A percentile compares a stretch with the other conserved stretches of the same genome.
Conservation (phyloP, 2,329 filamentous ascomycete species). For the Aureobasidium subglaciale region DNA sequence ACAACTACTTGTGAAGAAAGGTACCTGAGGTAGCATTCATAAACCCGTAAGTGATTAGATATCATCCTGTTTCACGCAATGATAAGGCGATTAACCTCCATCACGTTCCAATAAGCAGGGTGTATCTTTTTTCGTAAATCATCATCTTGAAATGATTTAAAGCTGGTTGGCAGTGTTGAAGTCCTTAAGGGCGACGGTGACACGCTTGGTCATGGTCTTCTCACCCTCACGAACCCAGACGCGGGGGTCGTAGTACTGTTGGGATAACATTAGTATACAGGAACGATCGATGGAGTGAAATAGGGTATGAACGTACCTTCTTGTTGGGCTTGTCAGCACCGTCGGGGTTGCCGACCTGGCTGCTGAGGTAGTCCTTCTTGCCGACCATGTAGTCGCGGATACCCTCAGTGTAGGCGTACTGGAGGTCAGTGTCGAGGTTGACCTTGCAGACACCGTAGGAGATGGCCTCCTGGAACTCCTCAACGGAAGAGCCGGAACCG, state of each 20-base stretch:
- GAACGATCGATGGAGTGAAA: constrained; percentile 22
- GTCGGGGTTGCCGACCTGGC: constrained; percentile 88
- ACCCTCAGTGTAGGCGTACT: constrained; percentile 87
- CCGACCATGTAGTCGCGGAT: constrained; percentile 90
- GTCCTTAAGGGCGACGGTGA: constrained; percentile 75
- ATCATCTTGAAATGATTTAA: constrained; percentile 38
- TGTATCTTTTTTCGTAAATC: background rate
- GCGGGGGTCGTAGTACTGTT: constrained; percentile 58
- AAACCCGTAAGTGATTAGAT: constrained; percentile 4
- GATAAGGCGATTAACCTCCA: constrained; percentile 13
- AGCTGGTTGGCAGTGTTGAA: constrained; percentile 80
- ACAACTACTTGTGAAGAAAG: background rate
- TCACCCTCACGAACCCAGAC: constrained; percentile 96
- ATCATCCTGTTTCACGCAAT: background rate
- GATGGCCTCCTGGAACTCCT: constrained; percentile 87
- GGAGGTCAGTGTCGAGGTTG: constrained; percentile 97
- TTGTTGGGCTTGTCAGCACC: constrained; percentile 98
- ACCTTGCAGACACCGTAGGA: constrained; percentile 96
- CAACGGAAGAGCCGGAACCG: constrained; percentile 82
- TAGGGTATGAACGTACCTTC: constrained; percentile 47
- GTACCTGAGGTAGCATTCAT: constrained; percentile 11
- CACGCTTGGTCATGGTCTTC: constrained; percentile 86
- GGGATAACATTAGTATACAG: background rate
- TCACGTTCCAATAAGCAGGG: constrained; percentile 2
- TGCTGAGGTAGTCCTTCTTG: constrained; percentile 91